Evolutionary conservation across 1,139 yeast genomes (phyloP).

Genomic region (Wickerhamomyces sp.): DNA sequence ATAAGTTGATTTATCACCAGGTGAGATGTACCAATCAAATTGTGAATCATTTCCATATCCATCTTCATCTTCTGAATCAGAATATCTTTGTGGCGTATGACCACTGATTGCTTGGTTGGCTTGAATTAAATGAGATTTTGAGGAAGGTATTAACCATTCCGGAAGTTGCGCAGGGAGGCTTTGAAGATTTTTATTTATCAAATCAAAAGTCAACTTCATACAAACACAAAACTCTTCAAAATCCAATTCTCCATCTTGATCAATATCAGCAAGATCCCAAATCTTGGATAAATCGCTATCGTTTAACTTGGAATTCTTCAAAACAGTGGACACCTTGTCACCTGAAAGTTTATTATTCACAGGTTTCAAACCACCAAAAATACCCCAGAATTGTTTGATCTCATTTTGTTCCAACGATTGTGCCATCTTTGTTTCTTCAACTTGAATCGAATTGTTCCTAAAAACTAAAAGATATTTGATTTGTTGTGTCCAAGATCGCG

Average conservation of each 20-base stretch:
- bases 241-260: slow-evolving; percentile 84
- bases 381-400: slow-evolving; percentile 95
- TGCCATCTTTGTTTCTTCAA: too few relatives aligned
- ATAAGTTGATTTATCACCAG: slow-evolving; percentile 73
- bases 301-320: slow-evolving; percentile 80
- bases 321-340: slow-evolving; percentile 78
- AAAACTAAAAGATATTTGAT: too few relatives aligned
- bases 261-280: slow-evolving; percentile 94
- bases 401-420: slow-evolving; percentile 86
- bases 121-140: slow-evolving; percentile 77
- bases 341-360: slow-evolving; percentile 73
- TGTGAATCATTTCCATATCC: slow-evolving; percentile 15
- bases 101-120: slow-evolving; percentile 62
- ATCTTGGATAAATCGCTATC: slow-evolving; percentile 72
- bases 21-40: slow-evolving; percentile 94
- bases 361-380: slow-evolving; percentile 85
- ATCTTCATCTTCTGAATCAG: slow-evolving; percentile 26
- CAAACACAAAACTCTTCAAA: slow-evolving; percentile 97
- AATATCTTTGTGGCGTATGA: slow-evolving; percentile 16
- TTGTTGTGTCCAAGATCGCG: too few relatives aligned
- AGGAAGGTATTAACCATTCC: slow-evolving; percentile 86
- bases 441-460: too few relatives aligned
- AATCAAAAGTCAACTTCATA: slow-evolving; percentile 89
- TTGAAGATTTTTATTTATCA: slow-evolving; percentile 68
- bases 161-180: slow-evolving; percentile 72